These are phyloP conservation scores for Linderniella brevidens DNA, from an alignment of 257 asterid species.

Conservation along the genomic window DNA sequence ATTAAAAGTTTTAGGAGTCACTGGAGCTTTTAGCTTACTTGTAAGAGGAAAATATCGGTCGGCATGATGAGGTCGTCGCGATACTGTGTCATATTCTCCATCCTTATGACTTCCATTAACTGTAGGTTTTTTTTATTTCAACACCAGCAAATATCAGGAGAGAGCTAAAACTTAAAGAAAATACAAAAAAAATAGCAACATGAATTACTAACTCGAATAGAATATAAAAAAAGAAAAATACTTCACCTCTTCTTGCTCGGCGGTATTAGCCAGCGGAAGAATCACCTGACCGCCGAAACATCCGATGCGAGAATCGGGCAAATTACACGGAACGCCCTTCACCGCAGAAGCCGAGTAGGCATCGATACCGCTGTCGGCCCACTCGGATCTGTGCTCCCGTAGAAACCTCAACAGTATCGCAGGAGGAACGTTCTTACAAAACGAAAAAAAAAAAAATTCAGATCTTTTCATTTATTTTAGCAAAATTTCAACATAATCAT, in stretches of 20 bases:
- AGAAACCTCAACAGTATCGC: slow-evolving; percentile 74
- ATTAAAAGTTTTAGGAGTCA: no score
- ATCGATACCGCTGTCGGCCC: slow-evolving; percentile 93
- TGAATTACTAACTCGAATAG: neutral
- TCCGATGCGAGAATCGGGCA: slow-evolving; percentile 67
- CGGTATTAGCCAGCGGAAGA: slow-evolving; percentile 91
- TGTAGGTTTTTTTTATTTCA: slow-evolving; percentile 10
- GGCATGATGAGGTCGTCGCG: slow-evolving; percentile 71
- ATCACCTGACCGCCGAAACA: slow-evolving; percentile 82
- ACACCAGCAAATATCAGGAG: neutral
- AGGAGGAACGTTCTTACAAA: slow-evolving; percentile 70
- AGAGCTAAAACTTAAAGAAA: slow-evolving; percentile 1
- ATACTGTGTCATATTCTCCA: slow-evolving; percentile 66
- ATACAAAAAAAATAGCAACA: neutral
- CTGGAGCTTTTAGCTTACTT: slow-evolving; percentile 28
- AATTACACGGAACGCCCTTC: slow-evolving; percentile 59
- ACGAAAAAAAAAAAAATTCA: neutral
- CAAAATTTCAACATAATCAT: neutral
- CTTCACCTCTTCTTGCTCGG: slow-evolving; percentile 92
- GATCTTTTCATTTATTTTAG: neutral
- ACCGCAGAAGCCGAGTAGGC: slow-evolving; percentile 86
- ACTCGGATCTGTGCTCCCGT: slow-evolving; percentile 91
- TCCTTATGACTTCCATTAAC: slow-evolving; percentile 97
- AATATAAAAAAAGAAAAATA: neutral
- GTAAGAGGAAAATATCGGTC: slow-evolving; percentile 77